These are phyloP conservation scores for Panicum hallii DNA, from an alignment of 202 grass and related monocot genomes.

Conservation along the genomic window DNA sequence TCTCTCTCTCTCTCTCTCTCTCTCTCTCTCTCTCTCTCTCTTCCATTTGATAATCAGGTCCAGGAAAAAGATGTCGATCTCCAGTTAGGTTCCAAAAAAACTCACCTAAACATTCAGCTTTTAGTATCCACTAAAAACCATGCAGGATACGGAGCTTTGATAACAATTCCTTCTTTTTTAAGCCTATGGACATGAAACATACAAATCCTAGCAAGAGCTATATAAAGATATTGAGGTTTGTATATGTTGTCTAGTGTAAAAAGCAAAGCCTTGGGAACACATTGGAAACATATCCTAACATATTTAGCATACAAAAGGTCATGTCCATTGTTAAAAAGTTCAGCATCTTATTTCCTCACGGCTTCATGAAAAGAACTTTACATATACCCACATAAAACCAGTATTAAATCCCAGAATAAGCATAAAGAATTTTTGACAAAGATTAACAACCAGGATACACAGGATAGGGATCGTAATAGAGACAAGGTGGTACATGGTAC, in stretches of 20 bases:
- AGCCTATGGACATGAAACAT: constrained; percentile 49
- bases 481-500: not conserved
- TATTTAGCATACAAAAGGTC: not conserved
- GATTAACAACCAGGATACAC: not conserved
- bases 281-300: not conserved
- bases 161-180: constrained; percentile 51
- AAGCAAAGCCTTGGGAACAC: not conserved
- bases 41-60: constrained; percentile 19
- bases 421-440: not conserved
- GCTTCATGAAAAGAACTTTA: not conserved
- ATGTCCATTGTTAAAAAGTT: not conserved
- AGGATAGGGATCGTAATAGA: not conserved
- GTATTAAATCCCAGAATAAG: not conserved
- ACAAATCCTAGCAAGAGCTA: constrained; percentile 32
- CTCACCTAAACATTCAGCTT: constrained; percentile 48
- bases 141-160: constrained; percentile 32
- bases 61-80: not conserved
- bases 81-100: constrained; percentile 35
- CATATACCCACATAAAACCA: not conserved
- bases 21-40: constrained; percentile 6
- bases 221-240: not conserved
- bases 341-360: not conserved
- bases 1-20: constrained; percentile 4
- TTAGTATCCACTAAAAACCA: constrained; percentile 44
- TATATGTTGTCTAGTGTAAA: constrained; percentile 22